Base-by-base conservation (phyloP, 1,139 yeast genomes). In the Wickerhamomyces sp. region DNA sequence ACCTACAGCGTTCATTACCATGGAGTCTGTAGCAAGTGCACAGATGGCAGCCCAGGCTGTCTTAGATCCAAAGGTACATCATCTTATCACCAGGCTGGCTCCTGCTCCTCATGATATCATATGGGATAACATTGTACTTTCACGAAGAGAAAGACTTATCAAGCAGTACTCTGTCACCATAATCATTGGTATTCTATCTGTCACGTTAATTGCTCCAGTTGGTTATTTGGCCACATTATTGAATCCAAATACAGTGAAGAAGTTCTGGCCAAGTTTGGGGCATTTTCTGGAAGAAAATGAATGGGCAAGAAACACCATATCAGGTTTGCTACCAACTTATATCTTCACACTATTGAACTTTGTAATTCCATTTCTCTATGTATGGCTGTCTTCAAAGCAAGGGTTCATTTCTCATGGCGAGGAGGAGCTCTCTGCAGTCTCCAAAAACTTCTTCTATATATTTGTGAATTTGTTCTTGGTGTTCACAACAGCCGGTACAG, bases 41-140 rank as follows among this genome's bases (percentile, higher is more conserved):
- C 94, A 85, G 63, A 84, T 84, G 88, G 86, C 88, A 3, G 93
- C 93, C 0, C 94, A 85, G 59, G 85, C 93, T 0, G 86, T 85
- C 0, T 64, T 85, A 45, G 93, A 85, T 58, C 93, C 93, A 7
- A 71, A 88, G 49, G 90, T 83, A 10, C 81, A 84, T 59, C 82
- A 80, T 54, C 68, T 85, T 46, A 81, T 84, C 49, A 84, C 87
- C 0, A 71, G 78, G 36, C 66, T 84, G 46, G 94, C 94, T 0
- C 94, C 94, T 2, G 90, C 93, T 10, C 91, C 93, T 1, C 82
- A 81, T 49, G 94, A 85, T 61, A 79, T 85, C 37, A 79, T 79
- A 44, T 85, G 94, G 94, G 79, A 77, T 43, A 84, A 82, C 59
- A 82, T 83, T 50, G 81, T 81, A 39, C 62, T 83, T 38, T 76